Percentiles rank a stretch among this genome's conserved stretches.
phyloP scores from a whole-genome alignment of 2,329 filamentous ascomycete species.

The Aspergillus tanneri region DNA sequence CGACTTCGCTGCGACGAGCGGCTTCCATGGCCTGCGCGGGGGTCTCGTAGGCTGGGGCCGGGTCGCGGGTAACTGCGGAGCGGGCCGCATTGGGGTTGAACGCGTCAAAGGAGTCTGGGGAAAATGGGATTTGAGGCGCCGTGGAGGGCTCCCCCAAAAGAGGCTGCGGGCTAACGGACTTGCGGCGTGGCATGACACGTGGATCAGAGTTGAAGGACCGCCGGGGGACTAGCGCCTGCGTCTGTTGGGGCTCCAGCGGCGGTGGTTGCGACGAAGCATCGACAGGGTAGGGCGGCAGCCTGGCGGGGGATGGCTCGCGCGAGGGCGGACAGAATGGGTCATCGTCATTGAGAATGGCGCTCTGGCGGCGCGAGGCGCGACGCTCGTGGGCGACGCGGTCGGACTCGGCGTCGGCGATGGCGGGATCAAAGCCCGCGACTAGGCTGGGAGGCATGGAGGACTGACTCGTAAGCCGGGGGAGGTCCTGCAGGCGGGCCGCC shows the following conservation, averaged over 20 bases:
- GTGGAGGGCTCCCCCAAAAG: constrained; percentile 40
- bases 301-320: constrained; percentile 20
- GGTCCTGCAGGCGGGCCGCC: constrained; percentile 23
- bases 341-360: constrained; percentile 29
- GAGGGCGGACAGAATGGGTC: constrained; percentile 22
- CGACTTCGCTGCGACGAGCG: constrained; percentile 38
- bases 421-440: constrained; percentile 42
- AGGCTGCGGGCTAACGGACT: constrained; percentile 61
- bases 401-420: constrained; percentile 29
- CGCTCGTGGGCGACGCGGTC: constrained; percentile 31
- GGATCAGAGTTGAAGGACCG: constrained; percentile 33
- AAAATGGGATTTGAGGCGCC: constrained; percentile 54
- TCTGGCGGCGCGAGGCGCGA: constrained; percentile 25
- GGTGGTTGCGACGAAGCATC: constrained; percentile 31
- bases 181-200: constrained; percentile 50
- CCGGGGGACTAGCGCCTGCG: constrained; percentile 22
- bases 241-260: no score
- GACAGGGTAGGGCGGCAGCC: constrained; percentile 28
- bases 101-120: constrained; percentile 61
- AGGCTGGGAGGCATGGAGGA: constrained; percentile 42
- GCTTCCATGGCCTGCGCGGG: constrained; percentile 41
- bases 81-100: constrained; percentile 53
- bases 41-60: constrained; percentile 38
- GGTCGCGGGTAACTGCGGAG: constrained; percentile 33
- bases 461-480: constrained; percentile 26